Base-by-base conservation (phyloP, 2,329 filamentous ascomycete genomes). In the Calonectria henricotiae region DNA sequence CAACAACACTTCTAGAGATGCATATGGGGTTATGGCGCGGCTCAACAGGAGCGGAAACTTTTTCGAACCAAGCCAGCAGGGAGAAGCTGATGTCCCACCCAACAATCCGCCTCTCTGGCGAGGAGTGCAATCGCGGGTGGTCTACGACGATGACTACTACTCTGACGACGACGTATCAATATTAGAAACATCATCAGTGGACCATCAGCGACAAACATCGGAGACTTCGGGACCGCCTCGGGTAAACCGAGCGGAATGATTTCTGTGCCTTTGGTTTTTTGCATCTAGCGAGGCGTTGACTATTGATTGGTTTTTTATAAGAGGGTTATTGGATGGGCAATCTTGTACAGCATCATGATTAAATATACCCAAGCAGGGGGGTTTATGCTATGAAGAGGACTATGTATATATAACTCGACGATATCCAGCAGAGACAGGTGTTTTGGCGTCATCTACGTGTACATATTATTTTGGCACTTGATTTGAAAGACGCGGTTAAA, bases 101-200 rank as follows among this genome's bases (percentile, higher is more conserved):
- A 79, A 74, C 20, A 81, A 81, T 23, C 83, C 83, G n/a, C 83
- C 83, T 2, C 75, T 85, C n/a, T 85, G 83, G 83, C 83, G 83
- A 2, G 83, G 83, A 12, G 82, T 85, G 5, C 76, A 80, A 62
- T 75, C 80, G 7, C 77, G 80, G 49, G 73, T 71, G 64, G 70
- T 72, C 32, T 80, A 81, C 61, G 80, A 83, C 25, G 81, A 83
- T 39, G 79, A 81, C 51, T 74, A 76, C 46, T 80, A 81, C 51
- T 76, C 76, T n/a, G 77, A 77, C 61, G 79, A 79, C 37, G 79
- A 79, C 25, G 78, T 75, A 8, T 79, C 78, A 0, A 60, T 79
- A 9, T 77, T 76, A 17, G 79, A 78, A 37, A 75, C 77, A 61
- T 78, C 77, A 6, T 82, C 80, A 20, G 67, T 75, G 55, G 76